Evolutionary conservation across 106 monocot species (phyloP), one percentile per base, ranked within the genome.

Genomic region (Platanthera zijinensis): DNA sequence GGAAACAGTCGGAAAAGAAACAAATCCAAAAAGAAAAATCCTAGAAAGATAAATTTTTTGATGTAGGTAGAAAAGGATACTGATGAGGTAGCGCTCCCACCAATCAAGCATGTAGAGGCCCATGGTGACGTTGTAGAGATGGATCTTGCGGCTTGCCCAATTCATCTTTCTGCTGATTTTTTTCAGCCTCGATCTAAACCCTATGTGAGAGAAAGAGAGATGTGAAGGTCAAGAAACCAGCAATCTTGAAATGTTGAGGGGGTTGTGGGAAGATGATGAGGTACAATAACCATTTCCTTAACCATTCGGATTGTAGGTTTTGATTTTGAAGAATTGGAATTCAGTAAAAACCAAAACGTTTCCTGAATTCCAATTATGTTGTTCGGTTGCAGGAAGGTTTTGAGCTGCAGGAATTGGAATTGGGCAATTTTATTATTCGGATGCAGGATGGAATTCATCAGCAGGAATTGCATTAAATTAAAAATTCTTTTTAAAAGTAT

Each of bases 61-160:
- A 32, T 62, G 45, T 56, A 45, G 3, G 15, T 1, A 9, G 22
- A 73, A 63, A 51, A 86, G 89, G 89, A 89, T 89, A 89, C 86
- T 89, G 86, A 89, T 84, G 77, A 89, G 77, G 77, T 21, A 84
- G 7, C 82, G 75, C 77, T 89, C 89, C 89, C 89, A 89, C 86
- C 84, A 86, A 80, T 89, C 86, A 50, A 89, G 86, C 86, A 89
- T 89, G 82, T 89, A 89, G 56, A 89, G 86, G 3, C 89, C 89
- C 86, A 89, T 86, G 79, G 89, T 89, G 63, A 89, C 89, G 28
- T 89, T 89, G 79, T 89, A 89, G 32, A 89, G 86, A 74, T 89
- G 86, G 75, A 89, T 80, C 86, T 86, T 89, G 59, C 84, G 77
- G 57, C 86, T 84, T 5, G 86, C 59, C 86, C 82, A 86, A 53